A percentile compares a stretch with the other conserved stretches of the same genome.
These are phyloP conservation scores for Edaphochlamys debaryana DNA, from an alignment of 139 green algal genomes.

Conservation along the genomic window DNA sequence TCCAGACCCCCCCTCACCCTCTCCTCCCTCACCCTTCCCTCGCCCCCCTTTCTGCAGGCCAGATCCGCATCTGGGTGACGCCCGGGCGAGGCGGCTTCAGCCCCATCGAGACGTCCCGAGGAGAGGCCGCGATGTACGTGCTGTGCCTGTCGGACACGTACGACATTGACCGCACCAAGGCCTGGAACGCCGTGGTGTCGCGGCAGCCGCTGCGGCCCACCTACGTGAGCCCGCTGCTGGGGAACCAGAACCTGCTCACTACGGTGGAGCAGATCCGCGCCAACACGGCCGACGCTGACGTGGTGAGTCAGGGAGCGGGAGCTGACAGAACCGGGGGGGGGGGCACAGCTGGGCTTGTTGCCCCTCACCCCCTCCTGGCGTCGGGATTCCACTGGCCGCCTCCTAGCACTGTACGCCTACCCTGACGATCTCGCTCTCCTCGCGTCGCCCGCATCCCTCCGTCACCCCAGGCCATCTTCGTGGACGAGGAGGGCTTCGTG, in stretches of 20 bases:
- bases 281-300: constrained; percentile 56
- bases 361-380: too few relatives aligned
- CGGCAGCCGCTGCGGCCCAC: constrained; percentile 22
- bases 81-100: constrained; percentile 78
- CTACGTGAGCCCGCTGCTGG: constrained; percentile 77
- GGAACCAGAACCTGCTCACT: constrained; percentile 76
- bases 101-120: constrained; percentile 43
- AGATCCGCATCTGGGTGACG: constrained; percentile 77
- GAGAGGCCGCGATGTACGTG: constrained; percentile 70
- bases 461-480: constrained; percentile 80
- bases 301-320: constrained; percentile 49
- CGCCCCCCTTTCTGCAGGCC: constrained; percentile 21
- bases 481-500: constrained; percentile 78
- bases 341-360: too few relatives aligned
- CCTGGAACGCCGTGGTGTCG: constrained; percentile 64
- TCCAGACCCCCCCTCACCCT: too few relatives aligned
- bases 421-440: too few relatives aligned
- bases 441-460: not conserved
- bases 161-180: constrained; percentile 49
- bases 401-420: too few relatives aligned
- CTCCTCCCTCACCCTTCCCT: not conserved
- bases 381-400: too few relatives aligned
- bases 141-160: constrained; percentile 49
- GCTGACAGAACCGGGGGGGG: too few relatives aligned
- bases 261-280: constrained; percentile 62